Conservation (phyloP, 2,329 filamentous ascomycete species). For the Diaporthe vexans region DNA sequence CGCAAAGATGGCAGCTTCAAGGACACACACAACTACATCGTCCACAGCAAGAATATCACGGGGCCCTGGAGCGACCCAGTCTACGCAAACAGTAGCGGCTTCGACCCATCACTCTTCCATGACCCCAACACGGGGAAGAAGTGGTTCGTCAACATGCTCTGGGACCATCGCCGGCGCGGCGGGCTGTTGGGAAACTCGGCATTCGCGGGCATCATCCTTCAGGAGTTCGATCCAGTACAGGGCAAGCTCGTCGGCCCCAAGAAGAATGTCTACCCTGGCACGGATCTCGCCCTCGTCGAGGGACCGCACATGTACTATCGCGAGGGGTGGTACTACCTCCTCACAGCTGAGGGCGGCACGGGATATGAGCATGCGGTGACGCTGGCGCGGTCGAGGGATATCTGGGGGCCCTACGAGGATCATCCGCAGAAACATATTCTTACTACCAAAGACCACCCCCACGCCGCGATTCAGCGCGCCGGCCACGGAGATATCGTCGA, state of each 20-base stretch:
- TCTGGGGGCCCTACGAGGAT: constrained; percentile 74
- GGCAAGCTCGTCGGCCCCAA: constrained; percentile 67
- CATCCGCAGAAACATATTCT: constrained; percentile 72
- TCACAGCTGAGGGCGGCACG: constrained; percentile 73
- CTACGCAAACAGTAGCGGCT: constrained; percentile 70
- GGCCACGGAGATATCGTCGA: constrained; percentile 70
- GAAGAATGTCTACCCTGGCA: constrained; percentile 69
- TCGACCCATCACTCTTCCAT: constrained; percentile 73
- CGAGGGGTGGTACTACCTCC: constrained; percentile 71
- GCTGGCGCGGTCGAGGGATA: constrained; percentile 63
- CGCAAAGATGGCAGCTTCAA: constrained; percentile 77
- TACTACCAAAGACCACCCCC: constrained; percentile 64
- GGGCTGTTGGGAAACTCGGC: constrained; percentile 43
- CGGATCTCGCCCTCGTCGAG: constrained; percentile 67
- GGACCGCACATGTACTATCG: constrained; percentile 72
- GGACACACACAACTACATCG: constrained; percentile 75
- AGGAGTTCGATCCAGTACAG: constrained; percentile 66
- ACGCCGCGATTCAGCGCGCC: constrained; percentile 64
- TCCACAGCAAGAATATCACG: constrained; percentile 65
- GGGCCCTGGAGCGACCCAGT: constrained; percentile 74
- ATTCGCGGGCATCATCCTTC: constrained; percentile 71
- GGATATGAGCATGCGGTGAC: constrained; percentile 73
- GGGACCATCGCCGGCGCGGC: constrained; percentile 66
- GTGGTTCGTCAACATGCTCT: constrained; percentile 71
- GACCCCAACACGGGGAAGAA: constrained; percentile 66